Base-by-base conservation (phyloP, 768 basidiomycete genomes). In the Thelephora ganbajun region DNA sequence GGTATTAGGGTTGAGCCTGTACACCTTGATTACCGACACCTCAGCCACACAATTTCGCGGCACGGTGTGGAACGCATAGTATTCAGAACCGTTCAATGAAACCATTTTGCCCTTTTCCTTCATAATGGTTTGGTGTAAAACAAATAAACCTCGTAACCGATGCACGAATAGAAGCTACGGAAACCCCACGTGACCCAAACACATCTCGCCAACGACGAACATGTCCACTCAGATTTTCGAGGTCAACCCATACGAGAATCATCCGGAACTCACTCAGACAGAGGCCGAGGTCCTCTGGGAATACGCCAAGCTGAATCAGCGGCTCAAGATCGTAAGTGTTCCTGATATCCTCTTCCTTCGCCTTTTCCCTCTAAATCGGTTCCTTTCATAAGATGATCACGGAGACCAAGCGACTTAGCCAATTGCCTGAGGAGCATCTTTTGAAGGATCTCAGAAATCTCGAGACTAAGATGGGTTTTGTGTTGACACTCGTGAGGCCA, bases 391-490 rank as follows among this genome's bases (percentile, higher is more conserved):
- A 89, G 88, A 62, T 87, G 46, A 72, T 80, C 11, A 63, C 69
- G 36, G 73, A 77, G 60, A 81, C 88, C n/a, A 80, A 77, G 53
- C 64, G 66, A 35, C 70, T 94, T 50, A 73, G 79, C 46, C 77
- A 83, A 50, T 71, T 77, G 44, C 91, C 91, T 1, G 88, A 96
- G 59, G 75, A 84, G 51, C 68, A 70, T 45, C 72, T 97, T 58
- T 67, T 97, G 26, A 70, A 73, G 45, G 80, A 83, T 45, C 66
- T 99, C 23, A 72, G 92, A 34, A 70, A 77, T 5, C 68, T 99
- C 42, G 94, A 98, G 59, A 78, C 84, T 62, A 94, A 96, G 63
- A 91, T 99, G 84, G 89, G 87, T 6, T 71, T 99, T 47, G 92
- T 97, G 0, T 65, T 97, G 61, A 98, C 93, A 0, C 66, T 99